Base-by-base conservation (phyloP, 1,284 basidiomycete genomes). In the Moesziomyces globuligerus region DNA sequence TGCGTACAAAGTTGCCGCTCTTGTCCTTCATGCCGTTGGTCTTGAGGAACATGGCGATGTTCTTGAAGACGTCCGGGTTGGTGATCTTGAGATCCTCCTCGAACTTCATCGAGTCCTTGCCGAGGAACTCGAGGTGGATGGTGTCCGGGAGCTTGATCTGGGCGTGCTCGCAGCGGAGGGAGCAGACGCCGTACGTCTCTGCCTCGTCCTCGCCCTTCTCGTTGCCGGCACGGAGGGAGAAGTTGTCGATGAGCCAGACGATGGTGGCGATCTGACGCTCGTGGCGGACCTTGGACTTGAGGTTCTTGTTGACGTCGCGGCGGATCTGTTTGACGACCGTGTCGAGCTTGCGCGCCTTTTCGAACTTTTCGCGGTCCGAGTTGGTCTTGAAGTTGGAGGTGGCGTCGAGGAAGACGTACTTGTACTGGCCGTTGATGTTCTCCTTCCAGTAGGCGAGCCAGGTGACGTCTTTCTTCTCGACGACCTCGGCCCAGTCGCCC, bases 1-100 rank as follows among this genome's bases (percentile, higher is more conserved):
- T 98, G 75, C 90, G 90, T 24, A 92, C 88, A 79, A 93, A 93
- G 83, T 89, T 89, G 43, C 80, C 80, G 11, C 64, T 53, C 24
- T 52, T 48, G 48, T 79, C 76, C 58, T 79, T 74, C 43, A 66
- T 72, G 18, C 72, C 77, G 48, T 74, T 72, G 21, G 77, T 75
- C 52, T 75, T 73, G 46, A 74, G 61, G 54, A 82, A 82, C 74
- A 76, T 74, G 48, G 74, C 69, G 17, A 82, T 74, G 58, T 82
- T 82, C 52, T 79, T 79, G 60, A 76, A 82, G 41, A 82, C 76
- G 48, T 80, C 70, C 20, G 72, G 64, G 41, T 74, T 75, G 45
- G 56, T 58, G 37, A 81, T 75, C 29, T 72, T 75, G 26, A 81
- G 68, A 29, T 74, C 78, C 54, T 81, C 79, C 20, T 81, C 81